Conservation (phyloP, 2,329 filamentous ascomycete genomes). For the Mycosphaerelloides madeirae region DNA sequence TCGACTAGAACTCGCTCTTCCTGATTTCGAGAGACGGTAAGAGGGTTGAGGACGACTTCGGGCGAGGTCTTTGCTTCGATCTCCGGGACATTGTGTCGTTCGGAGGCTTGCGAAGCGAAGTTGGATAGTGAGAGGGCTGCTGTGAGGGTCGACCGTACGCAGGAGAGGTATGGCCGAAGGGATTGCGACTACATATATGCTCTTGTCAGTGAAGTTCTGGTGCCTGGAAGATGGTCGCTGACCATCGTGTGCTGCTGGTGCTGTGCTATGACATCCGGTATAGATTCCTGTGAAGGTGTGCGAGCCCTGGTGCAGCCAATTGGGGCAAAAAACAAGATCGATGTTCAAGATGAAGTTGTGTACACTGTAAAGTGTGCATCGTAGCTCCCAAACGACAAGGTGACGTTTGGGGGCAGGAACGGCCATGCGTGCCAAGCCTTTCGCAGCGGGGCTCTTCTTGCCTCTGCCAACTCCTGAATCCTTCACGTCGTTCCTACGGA, state of each 20-base stretch:
- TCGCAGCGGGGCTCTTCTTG: too few relatives aligned
- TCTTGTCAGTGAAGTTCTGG: too few relatives aligned
- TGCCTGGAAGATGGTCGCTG: background rate
- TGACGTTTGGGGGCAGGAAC: background rate
- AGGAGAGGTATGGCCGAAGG: constrained; percentile 91
- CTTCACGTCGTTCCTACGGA: too few relatives aligned
- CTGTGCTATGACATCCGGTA: constrained; percentile 2
- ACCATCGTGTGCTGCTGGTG: constrained; percentile 13
- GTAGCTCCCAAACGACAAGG: background rate
- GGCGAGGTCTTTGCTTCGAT: constrained; percentile 90
- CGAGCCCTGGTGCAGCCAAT: background rate
- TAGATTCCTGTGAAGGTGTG: too few relatives aligned
- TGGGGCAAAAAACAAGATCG: too few relatives aligned
- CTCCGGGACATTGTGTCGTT: constrained; percentile 97
- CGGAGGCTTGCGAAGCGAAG: constrained; percentile 94
- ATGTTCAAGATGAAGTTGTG: background rate
- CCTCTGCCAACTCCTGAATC: background rate
- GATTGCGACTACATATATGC: constrained; percentile 80
- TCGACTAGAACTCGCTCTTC: constrained; percentile 96
- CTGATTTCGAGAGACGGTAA: constrained; percentile 90
- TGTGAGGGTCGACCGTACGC: constrained; percentile 88
- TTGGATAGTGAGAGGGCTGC: constrained; percentile 91
- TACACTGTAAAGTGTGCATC: too few relatives aligned
- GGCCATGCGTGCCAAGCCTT: too few relatives aligned
- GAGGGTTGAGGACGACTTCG: constrained; percentile 85